Conservation (phyloP, 441 rosid genomes). For the Capsella rubella region DNA sequence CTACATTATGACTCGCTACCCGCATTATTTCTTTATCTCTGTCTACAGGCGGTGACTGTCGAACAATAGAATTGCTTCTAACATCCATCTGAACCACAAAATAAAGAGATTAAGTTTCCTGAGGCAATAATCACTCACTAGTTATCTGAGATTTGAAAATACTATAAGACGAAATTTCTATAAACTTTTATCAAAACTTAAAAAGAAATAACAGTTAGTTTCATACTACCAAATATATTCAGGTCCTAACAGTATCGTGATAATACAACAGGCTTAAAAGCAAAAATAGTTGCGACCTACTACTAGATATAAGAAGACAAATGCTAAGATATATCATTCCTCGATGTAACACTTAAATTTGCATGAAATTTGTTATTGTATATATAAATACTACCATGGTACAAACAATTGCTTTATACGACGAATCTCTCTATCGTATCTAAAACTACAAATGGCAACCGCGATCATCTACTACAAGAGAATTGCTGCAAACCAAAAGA, state of each 20-base stretch:
- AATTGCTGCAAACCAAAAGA: not conserved
- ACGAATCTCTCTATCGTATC: slow-evolving; percentile 12
- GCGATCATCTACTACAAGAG: too few relatives aligned
- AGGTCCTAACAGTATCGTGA: slow-evolving; percentile 16
- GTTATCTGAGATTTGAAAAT: not conserved
- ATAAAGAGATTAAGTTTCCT: slow-evolving; percentile 23
- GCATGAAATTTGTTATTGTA: slow-evolving; percentile 9
- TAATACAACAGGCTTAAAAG: not conserved
- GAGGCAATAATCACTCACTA: slow-evolving; percentile 19
- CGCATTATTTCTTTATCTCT: slow-evolving; percentile 76
- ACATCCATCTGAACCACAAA: slow-evolving; percentile 64
- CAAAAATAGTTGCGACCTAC: slow-evolving; percentile 10
- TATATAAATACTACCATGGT: slow-evolving; percentile 7
- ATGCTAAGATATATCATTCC: not conserved
- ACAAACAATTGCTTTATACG: slow-evolving; percentile 4
- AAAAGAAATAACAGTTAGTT: not conserved
- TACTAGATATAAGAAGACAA: slow-evolving; percentile 13
- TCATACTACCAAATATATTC: slow-evolving; percentile 5
- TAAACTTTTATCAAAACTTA: slow-evolving; percentile 4
- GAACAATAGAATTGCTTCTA: slow-evolving; percentile 69
- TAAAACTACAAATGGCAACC: slow-evolving; percentile 20
- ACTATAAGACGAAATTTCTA: not conserved
- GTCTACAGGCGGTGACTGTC: slow-evolving; percentile 69
- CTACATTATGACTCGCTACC: slow-evolving; percentile 58
- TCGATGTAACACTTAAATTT: slow-evolving; percentile 29